A percentile compares a stretch with the other conserved stretches of the same genome.
Conservation (phyloP, 345 rosid genomes). For the Mallotus nudiflorus region DNA sequence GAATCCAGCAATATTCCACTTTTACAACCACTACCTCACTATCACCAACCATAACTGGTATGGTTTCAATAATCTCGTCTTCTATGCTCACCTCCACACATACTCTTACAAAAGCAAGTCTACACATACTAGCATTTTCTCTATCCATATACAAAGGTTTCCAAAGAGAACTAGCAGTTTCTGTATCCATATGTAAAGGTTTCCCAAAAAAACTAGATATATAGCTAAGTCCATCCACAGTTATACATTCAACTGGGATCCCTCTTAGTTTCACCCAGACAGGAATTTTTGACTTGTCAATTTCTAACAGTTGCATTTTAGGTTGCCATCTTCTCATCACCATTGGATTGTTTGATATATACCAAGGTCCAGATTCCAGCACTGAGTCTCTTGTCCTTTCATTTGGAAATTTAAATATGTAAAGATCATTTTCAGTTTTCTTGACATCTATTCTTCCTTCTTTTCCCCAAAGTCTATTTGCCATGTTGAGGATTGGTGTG, state of each 20-base stretch:
- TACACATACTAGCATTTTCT: background rate
- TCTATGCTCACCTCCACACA: slow-evolving; percentile 1
- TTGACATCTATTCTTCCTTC: slow-evolving; percentile 8
- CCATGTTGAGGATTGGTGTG: background rate
- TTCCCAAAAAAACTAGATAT: slow-evolving; percentile 7
- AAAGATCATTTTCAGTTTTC: background rate
- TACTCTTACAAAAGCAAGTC: background rate
- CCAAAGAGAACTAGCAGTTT: no score
- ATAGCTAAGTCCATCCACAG: background rate
- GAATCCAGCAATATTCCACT: background rate
- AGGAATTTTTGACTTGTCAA: background rate
- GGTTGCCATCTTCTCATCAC: slow-evolving; percentile 10
- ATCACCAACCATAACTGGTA: background rate
- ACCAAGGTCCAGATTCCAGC: slow-evolving; percentile 5
- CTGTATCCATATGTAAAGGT: background rate
- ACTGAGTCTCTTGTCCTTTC: background rate
- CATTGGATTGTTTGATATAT: background rate
- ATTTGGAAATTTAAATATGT: slow-evolving; percentile 8
- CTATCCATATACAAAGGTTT: no score
- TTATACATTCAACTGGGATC: slow-evolving; percentile 1
- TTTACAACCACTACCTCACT: background rate
- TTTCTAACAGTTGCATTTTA: background rate
- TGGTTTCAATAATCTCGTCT: background rate
- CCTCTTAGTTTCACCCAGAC: background rate
- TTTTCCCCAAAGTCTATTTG: slow-evolving; percentile 1